These are phyloP conservation scores for Exophiala dermatitidis DNA, from an alignment of 2,329 filamentous ascomycete genomes.

Conservation along the genomic window DNA sequence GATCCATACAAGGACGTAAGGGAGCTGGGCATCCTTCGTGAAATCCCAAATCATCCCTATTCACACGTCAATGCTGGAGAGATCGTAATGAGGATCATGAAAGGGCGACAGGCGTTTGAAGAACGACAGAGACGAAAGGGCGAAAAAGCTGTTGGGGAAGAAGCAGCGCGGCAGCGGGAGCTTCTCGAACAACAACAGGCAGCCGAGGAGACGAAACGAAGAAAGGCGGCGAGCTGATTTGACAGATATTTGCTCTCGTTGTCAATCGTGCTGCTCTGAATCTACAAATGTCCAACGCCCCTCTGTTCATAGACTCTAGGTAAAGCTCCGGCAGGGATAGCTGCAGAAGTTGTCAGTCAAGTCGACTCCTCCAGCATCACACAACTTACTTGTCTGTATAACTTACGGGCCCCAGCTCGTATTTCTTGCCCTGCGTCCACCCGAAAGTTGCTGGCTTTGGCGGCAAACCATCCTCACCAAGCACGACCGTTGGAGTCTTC, in stretches of 20 bases:
- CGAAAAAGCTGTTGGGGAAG: slow-evolving; percentile 72
- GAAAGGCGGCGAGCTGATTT: slow-evolving; percentile 16
- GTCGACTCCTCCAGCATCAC: slow-evolving; percentile 27
- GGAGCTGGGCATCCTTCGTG: slow-evolving; percentile 72
- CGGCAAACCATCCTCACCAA: slow-evolving; percentile 72
- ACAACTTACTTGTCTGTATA: slow-evolving; percentile 62
- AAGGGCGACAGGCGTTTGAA: slow-evolving; percentile 79
- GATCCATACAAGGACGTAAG: slow-evolving; percentile 78
- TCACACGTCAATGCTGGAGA: slow-evolving; percentile 83
- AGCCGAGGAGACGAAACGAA: slow-evolving; percentile 35
- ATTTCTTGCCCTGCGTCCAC: slow-evolving; percentile 54
- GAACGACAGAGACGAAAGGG: slow-evolving; percentile 85
- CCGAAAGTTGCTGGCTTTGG: slow-evolving; percentile 72
- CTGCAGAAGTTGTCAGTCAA: slow-evolving; percentile 49
- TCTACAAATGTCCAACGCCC: slow-evolving; percentile 13
- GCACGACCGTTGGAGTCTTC: slow-evolving; percentile 44
- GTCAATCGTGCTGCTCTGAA: slow-evolving; percentile 6
- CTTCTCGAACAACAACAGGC: slow-evolving; percentile 46
- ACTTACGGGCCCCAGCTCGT: slow-evolving; percentile 60
- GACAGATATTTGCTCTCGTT: slow-evolving; percentile 9
- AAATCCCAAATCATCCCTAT: slow-evolving; percentile 71
- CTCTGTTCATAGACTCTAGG: slow-evolving; percentile 25
- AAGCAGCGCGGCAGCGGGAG: slow-evolving; percentile 56
- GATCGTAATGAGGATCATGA: slow-evolving; percentile 85
- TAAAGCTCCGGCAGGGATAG: slow-evolving; percentile 43